phyloP scores from a whole-genome alignment of 805 yeast genomes.

The Brettanomyces nanus region DNA sequence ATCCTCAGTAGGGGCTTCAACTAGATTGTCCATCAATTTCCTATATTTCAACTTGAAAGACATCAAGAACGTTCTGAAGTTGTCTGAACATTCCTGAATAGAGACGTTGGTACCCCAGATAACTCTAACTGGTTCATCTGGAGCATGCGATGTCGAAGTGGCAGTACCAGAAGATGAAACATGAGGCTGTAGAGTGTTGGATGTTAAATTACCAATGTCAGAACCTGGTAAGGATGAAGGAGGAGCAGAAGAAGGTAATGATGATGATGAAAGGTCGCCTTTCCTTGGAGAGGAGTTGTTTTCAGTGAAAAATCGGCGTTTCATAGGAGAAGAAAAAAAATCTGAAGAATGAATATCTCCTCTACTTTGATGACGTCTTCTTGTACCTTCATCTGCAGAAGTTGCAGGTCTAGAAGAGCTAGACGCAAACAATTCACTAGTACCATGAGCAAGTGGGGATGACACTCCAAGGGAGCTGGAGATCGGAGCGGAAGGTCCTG shows the following conservation, averaged over 20 bases:
- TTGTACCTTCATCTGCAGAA: no score
- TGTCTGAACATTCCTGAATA: slow-evolving; percentile 75
- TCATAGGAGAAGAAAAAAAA: slow-evolving; percentile 55
- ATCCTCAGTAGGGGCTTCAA: slow-evolving; percentile 40
- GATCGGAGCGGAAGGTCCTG: slow-evolving; percentile 2
- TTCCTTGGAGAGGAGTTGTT: slow-evolving; percentile 7
- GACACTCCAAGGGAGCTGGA: slow-evolving; percentile 23
- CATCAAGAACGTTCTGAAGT: slow-evolving; percentile 77
- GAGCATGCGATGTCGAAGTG: slow-evolving; percentile 23
- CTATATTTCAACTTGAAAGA: slow-evolving; percentile 75
- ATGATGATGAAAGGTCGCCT: slow-evolving; percentile 13
- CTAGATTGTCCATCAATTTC: slow-evolving; percentile 36
- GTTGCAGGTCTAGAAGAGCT: slow-evolving; percentile 33
- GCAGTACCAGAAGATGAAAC: slow-evolving; percentile 16
- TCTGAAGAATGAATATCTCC: slow-evolving; percentile 75
- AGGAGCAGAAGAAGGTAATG: slow-evolving; percentile 13
- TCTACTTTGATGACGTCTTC: slow-evolving; percentile 47
- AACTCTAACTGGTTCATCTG: slow-evolving; percentile 74
- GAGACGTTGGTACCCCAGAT: slow-evolving; percentile 99
- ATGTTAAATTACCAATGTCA: slow-evolving; percentile 10
- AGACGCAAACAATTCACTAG: slow-evolving; percentile 28
- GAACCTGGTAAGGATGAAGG: slow-evolving; percentile 17
- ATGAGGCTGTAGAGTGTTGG: no score
- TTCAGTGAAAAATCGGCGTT: slow-evolving; percentile 53
- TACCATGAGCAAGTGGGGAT: slow-evolving; percentile 44